Evolutionary conservation across 495 filamentous ascomycete genomes (phyloP), one percentile per base, ranked within the genome.

Genomic region (Aspergillus panamensis): DNA sequence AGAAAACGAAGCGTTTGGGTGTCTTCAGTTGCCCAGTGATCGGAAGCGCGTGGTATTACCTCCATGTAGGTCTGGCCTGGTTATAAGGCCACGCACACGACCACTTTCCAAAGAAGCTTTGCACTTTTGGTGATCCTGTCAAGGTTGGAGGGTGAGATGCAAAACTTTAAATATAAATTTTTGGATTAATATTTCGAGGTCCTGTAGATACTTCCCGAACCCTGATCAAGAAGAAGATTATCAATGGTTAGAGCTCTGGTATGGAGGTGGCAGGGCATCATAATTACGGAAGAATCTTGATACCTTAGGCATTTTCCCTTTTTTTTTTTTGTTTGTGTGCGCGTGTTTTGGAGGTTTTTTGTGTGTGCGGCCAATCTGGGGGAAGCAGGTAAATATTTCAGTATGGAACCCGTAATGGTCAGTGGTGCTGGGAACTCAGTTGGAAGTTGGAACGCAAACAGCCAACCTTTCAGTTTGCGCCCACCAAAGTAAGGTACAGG

Each of bases 1-100:
- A 58, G 51, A 52, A 61, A 52, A 40, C 40, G 33, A 58, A 62
- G 59, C 56, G 62, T 65, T 64, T 64, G 58, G 55, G 55, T n/a
- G n/a, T n/a, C 50, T 37, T 25, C 42, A 39, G 51, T 13, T 40
- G 33, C 55, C 25, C 53, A 61, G 30, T 61, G 40, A 37, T 30
- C 31, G 25, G 21, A 19, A 16, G 44, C 19, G 48, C 51, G 62
- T 64, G 62, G 62, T 10, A 44, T 48, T 64, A 64, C 17, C 43
- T 17, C 7, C n/a, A 8, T 39, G 35, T 54, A 47, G 53, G 43
- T 55, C n/a, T 29, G 32, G 25, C 19, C 17, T 43, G 35, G 25
- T 8, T 1, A 16, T 35, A 29, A 1, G 16, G 19, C 62, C 55
- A 64, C 62, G 58, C 57, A 56, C 16, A 25, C 25, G 25, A 12